Conservation (phyloP, 2,329 filamentous ascomycete species). For the Zopfia rhizophila region DNA sequence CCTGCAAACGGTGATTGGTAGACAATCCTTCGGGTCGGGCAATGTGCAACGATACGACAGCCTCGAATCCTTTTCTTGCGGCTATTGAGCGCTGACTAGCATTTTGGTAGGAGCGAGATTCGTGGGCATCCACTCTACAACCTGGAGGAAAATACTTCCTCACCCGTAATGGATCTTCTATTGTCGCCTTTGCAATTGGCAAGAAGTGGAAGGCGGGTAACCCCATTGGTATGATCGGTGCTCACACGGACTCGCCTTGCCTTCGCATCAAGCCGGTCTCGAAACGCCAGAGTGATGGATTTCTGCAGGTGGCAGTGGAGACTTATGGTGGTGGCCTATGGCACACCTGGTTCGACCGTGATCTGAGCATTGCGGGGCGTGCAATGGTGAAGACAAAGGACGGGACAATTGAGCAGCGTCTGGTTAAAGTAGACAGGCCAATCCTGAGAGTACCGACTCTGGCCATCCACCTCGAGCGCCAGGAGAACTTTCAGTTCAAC, state of each 20-base stretch:
- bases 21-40: no score
- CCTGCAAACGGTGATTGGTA: no score
- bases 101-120: constrained; percentile 76
- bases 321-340: constrained; percentile 96
- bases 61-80: no score
- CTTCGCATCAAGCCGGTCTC: constrained; percentile 94
- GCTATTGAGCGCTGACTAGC: no score
- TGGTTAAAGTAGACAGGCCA: constrained; percentile 90
- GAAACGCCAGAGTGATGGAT: constrained; percentile 86
- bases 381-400: constrained; percentile 81
- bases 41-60: no score
- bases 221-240: constrained; percentile 89
- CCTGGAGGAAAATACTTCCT: constrained; percentile 97
- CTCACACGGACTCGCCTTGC: constrained; percentile 94
- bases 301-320: constrained; percentile 94
- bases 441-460: constrained; percentile 92
- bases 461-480: constrained; percentile 91
- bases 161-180: constrained; percentile 90
- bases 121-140: constrained; percentile 81
- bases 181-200: constrained; percentile 92
- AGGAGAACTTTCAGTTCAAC: constrained; percentile 89
- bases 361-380: constrained; percentile 88
- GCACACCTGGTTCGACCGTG: constrained; percentile 98
- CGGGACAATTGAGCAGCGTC: constrained; percentile 80
- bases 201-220: constrained; percentile 92